A percentile compares a stretch with the other conserved stretches of the same genome.
Conservation (phyloP, 306 rosid genomes). For the Glycine tomentella region DNA sequence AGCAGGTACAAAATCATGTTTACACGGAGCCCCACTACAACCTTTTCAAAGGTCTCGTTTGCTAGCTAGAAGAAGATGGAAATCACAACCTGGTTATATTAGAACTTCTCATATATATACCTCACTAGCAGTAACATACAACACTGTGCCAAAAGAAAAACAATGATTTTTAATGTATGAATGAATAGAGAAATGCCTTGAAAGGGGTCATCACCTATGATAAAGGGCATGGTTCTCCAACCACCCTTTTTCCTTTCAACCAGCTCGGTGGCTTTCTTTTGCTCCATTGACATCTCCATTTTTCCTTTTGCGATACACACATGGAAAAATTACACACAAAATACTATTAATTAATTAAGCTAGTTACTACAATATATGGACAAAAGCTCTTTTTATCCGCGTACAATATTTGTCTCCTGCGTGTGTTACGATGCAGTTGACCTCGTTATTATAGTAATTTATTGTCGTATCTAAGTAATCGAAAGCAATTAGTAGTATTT, state of each 20-base stretch:
- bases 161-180: background rate
- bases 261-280: conserved; percentile 42
- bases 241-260: conserved; percentile 68
- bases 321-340: conserved; percentile 24
- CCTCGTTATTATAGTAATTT: conserved; percentile 25
- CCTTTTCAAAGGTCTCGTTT: conserved; percentile 82
- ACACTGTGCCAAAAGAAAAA: background rate
- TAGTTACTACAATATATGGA: background rate
- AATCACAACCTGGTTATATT: background rate
- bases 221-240: conserved; percentile 74
- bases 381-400: conserved; percentile 36
- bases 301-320: background rate
- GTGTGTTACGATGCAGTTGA: background rate
- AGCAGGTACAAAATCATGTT: conserved; percentile 72
- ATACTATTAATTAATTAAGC: background rate
- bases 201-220: conserved; percentile 58
- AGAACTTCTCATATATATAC: too few species aligned
- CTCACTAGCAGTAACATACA: too few species aligned
- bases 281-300: conserved; percentile 48
- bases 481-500: background rate
- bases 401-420: background rate
- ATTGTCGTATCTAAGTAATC: background rate
- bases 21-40: conserved; percentile 64
- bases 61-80: conserved; percentile 63
- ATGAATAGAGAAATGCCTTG: background rate